phyloP scores from a whole-genome alignment of 2,329 filamentous ascomycete species.

The Gaeumannomyces sp. region DNA sequence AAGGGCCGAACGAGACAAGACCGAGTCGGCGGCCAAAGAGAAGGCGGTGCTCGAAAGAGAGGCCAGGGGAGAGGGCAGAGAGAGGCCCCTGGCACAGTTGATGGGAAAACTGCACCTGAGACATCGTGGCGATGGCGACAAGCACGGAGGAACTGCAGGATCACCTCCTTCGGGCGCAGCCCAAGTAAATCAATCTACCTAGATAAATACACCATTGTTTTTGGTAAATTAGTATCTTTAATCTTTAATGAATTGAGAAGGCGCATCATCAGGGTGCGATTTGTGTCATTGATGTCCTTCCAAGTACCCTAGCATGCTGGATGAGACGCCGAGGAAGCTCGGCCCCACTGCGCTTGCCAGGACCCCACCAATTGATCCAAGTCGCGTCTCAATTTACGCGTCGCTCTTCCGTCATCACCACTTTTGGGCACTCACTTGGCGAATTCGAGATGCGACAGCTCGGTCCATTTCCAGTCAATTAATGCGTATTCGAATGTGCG shows the following conservation, averaged over 20 bases:
- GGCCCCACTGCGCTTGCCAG: not conserved
- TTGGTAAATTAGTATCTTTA: not conserved
- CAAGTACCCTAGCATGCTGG: not conserved
- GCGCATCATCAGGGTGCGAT: not conserved
- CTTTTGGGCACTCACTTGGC: not conserved
- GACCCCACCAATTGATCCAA: not conserved
- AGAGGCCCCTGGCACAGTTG: constrained; percentile 23
- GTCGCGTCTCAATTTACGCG: constrained; percentile 5
- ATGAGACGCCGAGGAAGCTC: not conserved
- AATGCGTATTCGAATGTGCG: not conserved
- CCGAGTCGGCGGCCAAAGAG: constrained; percentile 50
- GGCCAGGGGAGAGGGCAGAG: constrained; percentile 33
- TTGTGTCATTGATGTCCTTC: not conserved
- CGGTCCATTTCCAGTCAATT: not conserved
- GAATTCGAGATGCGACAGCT: not conserved
- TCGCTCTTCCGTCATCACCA: not conserved
- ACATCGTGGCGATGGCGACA: not conserved
- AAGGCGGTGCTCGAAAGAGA: constrained; percentile 35
- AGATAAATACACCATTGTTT: not conserved
- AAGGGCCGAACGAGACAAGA: constrained; percentile 55
- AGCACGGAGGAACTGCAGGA: not conserved
- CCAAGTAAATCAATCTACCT: not conserved
- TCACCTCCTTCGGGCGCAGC: not conserved
- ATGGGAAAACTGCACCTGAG: constrained; percentile 32
- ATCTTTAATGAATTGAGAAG: not conserved